These are phyloP conservation scores for Aspergillus heteromorphus DNA, from an alignment of 495 filamentous ascomycete species.

Conservation along the genomic window DNA sequence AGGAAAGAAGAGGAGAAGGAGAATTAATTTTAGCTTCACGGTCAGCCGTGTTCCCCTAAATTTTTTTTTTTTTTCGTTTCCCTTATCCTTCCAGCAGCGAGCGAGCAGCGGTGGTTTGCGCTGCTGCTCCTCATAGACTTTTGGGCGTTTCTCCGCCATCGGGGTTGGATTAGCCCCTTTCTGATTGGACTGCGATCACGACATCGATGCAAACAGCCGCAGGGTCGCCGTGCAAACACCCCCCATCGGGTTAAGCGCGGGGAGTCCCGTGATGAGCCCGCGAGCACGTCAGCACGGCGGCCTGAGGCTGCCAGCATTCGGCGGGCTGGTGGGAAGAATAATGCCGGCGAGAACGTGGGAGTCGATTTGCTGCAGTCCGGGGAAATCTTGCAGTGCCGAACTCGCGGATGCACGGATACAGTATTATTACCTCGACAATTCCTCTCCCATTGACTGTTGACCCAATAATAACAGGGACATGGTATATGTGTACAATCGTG, in stretches of 20 bases:
- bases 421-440: no score
- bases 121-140: slow-evolving; percentile 12
- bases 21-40: slow-evolving; percentile 15
- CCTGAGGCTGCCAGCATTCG: slow-evolving; percentile 18
- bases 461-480: no score
- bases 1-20: slow-evolving; percentile 11
- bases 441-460: no score
- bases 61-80: no score
- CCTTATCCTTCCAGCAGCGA: slow-evolving; percentile 14
- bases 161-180: slow-evolving; percentile 35
- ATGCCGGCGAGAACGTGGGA: neutral
- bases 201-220: slow-evolving; percentile 41
- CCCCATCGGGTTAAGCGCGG: slow-evolving; percentile 26
- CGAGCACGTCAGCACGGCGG: slow-evolving; percentile 32
- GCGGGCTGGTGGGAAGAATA: no score
- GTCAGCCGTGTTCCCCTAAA: slow-evolving; percentile 17
- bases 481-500: no score
- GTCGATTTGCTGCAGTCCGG: neutral
- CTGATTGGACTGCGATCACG: slow-evolving; percentile 46
- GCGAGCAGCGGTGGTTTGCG: slow-evolving; percentile 22
- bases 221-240: slow-evolving; percentile 27
- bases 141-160: slow-evolving; percentile 36
- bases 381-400: neutral
- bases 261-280: slow-evolving; percentile 28
- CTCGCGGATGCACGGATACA: neutral